Conservation (phyloP, 2,329 filamentous ascomycete genomes). For the Leptographium procerum region DNA sequence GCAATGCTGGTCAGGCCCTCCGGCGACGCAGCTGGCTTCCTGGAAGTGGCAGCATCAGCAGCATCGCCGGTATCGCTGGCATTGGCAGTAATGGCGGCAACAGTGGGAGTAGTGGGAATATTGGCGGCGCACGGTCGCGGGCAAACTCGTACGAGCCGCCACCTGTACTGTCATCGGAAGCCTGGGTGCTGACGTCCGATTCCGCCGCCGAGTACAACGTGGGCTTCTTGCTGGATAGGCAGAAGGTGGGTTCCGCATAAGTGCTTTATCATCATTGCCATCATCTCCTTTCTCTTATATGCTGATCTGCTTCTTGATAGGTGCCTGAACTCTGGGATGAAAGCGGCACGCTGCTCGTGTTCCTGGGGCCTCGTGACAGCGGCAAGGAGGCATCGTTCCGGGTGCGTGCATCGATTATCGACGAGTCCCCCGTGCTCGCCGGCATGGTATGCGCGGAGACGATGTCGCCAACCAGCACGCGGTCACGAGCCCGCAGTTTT, state of each 20-base stretch:
- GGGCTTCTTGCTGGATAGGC: conserved; percentile 36
- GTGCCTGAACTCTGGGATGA: conserved; percentile 58
- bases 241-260: conserved; percentile 41
- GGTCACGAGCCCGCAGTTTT: conserved; percentile 32
- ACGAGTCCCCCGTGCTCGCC: conserved; percentile 42
- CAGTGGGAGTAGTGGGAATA: background rate
- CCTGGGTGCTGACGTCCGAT: conserved; percentile 45
- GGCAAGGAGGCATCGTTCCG: conserved; percentile 48
- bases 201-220: conserved; percentile 45
- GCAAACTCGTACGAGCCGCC: conserved; percentile 32
- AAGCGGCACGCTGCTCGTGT: conserved; percentile 43
- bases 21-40: conserved; percentile 44
- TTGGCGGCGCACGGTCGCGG: conserved; percentile 28
- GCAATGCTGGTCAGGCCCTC: conserved; percentile 27
- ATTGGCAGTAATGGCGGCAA: background rate
- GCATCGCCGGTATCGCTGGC: no score
- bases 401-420: conserved; percentile 41
- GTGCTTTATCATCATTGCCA: no score
- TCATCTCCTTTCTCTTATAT: background rate
- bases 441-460: conserved; percentile 37
- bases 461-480: conserved; percentile 16
- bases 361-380: conserved; percentile 40
- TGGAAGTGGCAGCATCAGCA: conserved; percentile 19
- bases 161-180: conserved; percentile 10
- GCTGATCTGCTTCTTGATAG: conserved; percentile 20